Percentiles rank a stretch among this genome's conserved stretches.
Evolutionary conservation across 1,139 yeast species (phyloP).

Genomic region (Taphrina communis): DNA sequence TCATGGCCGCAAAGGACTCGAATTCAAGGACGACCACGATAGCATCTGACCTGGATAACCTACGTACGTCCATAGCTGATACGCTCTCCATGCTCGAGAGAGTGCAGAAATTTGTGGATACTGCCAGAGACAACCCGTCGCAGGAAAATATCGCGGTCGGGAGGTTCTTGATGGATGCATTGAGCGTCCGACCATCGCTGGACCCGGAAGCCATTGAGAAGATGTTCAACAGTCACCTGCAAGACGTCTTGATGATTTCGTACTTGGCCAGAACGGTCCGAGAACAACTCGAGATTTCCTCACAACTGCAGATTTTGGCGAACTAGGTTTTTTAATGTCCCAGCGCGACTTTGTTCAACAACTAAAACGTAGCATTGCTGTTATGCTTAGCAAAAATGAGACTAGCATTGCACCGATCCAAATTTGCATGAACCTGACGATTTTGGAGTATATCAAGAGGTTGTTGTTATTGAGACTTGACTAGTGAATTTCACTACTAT

Average conservation of each 20-base stretch:
- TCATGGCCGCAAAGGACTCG: conserved; percentile 50
- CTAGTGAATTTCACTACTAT: background rate
- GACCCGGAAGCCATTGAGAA: conserved; percentile 65
- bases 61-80: conserved; percentile 63
- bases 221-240: conserved; percentile 73
- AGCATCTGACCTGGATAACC: conserved; percentile 57
- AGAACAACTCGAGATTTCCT: conserved; percentile 59
- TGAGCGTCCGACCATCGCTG: conserved; percentile 67
- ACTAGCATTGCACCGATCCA: background rate
- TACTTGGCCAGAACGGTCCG: conserved; percentile 83
- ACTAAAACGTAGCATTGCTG: background rate
- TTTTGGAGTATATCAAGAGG: too few species aligned
- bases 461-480: too few species aligned
- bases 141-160: conserved; percentile 64
- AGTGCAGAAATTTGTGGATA: conserved; percentile 59
- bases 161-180: conserved; percentile 67
- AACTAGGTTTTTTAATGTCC: background rate
- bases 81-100: conserved; percentile 65
- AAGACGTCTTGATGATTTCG: conserved; percentile 83
- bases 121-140: conserved; percentile 44
- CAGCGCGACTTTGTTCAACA: background rate
- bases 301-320: conserved; percentile 39
- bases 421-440: background rate
- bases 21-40: conserved; percentile 53
- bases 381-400: background rate